Evolutionary conservation across 768 basidiomycete genomes (phyloP).

Genomic region (Polyporus arcularius): DNA sequence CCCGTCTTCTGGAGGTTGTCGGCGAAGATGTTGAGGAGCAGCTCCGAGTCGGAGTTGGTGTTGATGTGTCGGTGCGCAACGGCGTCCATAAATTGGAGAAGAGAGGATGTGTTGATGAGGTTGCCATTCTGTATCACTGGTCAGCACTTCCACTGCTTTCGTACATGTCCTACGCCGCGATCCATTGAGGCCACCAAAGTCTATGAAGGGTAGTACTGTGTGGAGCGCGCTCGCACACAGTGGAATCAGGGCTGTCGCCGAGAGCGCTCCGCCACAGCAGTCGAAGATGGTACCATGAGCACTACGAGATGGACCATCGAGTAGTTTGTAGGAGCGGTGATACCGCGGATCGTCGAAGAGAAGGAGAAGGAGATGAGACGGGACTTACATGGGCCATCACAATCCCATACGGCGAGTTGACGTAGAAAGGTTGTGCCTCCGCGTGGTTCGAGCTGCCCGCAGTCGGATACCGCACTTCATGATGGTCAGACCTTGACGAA

Average conservation of each 20-base stretch:
- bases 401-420: conserved; percentile 99
- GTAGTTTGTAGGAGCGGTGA: background rate
- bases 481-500: background rate
- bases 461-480: conserved; percentile 91
- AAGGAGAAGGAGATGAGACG: background rate
- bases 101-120: conserved; percentile 84
- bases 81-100: conserved; percentile 94
- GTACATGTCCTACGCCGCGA: no score
- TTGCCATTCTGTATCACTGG: conserved; percentile 81
- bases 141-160: no score
- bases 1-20: conserved; percentile 98
- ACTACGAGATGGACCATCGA: no score
- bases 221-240: no score
- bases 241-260: no score
- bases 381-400: conserved; percentile 90
- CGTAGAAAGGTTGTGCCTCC: conserved; percentile 99
- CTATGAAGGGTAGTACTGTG: no score
- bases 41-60: conserved; percentile 96
- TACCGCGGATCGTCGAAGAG: background rate
- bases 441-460: conserved; percentile 96
- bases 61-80: conserved; percentile 98
- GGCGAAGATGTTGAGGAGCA: conserved; percentile 96
- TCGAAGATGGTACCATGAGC: no score
- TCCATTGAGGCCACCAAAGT: no score
- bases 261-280: no score